phyloP scores from a whole-genome alignment of 306 rosid species.

The Begonia masoniana region DNA sequence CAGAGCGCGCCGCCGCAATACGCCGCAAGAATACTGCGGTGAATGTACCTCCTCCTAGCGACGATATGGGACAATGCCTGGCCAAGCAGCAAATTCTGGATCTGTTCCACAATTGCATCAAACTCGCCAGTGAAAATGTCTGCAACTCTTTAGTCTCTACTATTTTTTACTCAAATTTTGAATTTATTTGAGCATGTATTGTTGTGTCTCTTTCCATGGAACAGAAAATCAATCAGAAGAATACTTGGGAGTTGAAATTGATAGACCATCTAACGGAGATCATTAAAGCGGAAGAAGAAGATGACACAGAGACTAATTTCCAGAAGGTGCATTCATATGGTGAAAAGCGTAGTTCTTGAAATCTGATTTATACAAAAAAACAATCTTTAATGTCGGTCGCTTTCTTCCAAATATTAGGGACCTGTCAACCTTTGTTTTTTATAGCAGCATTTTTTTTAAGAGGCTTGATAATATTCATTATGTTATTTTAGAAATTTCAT shows the following conservation, averaged over 20 bases:
- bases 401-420: background rate
- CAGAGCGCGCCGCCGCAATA: conserved; percentile 77
- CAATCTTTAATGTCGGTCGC: background rate
- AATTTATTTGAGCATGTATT: too few relatives aligned
- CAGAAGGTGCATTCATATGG: conserved; percentile 48
- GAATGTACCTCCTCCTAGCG: conserved; percentile 18
- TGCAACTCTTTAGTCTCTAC: background rate
- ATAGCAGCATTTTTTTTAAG: too few relatives aligned
- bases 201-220: conserved; percentile 4
- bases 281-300: conserved; percentile 68
- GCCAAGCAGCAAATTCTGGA: conserved; percentile 77
- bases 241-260: conserved; percentile 91
- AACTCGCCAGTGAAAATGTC: conserved; percentile 96
- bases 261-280: conserved; percentile 83
- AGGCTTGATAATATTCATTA: too few relatives aligned
- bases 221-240: conserved; percentile 97
- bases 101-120: conserved; percentile 90
- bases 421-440: background rate
- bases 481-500: too few relatives aligned
- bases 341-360: background rate
- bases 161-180: too few relatives aligned
- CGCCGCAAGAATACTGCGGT: conserved; percentile 42
- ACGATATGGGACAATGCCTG: conserved; percentile 31
- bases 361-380: conserved; percentile 5
- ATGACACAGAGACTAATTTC: conserved; percentile 76